Evolutionary conservation across 345 rosid species (phyloP).

Genomic region (Aurinia saxatilis): DNA sequence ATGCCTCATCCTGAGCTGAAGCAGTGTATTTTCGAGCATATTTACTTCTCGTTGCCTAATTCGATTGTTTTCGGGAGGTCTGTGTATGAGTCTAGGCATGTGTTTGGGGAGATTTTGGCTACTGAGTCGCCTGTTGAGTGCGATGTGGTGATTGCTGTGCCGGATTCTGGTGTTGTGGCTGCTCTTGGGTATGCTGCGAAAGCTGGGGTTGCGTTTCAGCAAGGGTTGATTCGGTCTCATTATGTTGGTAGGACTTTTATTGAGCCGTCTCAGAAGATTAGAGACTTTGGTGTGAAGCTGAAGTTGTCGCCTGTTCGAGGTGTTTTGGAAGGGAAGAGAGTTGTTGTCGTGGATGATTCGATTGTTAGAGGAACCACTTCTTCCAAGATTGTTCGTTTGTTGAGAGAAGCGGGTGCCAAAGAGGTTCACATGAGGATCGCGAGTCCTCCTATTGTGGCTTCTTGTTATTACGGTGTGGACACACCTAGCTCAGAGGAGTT

Average conservation of each 20-base stretch:
- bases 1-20: slow-evolving; percentile 77
- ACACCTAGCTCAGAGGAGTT: slow-evolving; percentile 87
- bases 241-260: slow-evolving; percentile 95
- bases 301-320: slow-evolving; percentile 81
- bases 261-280: slow-evolving; percentile 89
- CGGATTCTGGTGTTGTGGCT: slow-evolving; percentile 97
- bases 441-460: slow-evolving; percentile 80
- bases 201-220: slow-evolving; percentile 84
- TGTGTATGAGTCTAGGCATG: slow-evolving; percentile 60
- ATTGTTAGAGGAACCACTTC: slow-evolving; percentile 96
- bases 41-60: slow-evolving; percentile 78
- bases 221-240: slow-evolving; percentile 91
- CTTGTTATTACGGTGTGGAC: slow-evolving; percentile 94
- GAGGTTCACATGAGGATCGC: slow-evolving; percentile 99
- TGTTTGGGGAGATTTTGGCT: slow-evolving; percentile 74
- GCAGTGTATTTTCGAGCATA: slow-evolving; percentile 92
- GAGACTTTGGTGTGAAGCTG: slow-evolving; percentile 96
- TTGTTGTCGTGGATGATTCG: slow-evolving; percentile 94
- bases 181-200: slow-evolving; percentile 89
- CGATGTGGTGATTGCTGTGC: slow-evolving; percentile 95
- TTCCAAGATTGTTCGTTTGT: slow-evolving; percentile 74
- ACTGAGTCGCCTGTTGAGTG: slow-evolving; percentile 74
- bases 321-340: slow-evolving; percentile 82
- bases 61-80: slow-evolving; percentile 78
- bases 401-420: slow-evolving; percentile 86